Base-by-base conservation (phyloP, 179 eudicot genomes). In the Spinacia oleracea region DNA sequence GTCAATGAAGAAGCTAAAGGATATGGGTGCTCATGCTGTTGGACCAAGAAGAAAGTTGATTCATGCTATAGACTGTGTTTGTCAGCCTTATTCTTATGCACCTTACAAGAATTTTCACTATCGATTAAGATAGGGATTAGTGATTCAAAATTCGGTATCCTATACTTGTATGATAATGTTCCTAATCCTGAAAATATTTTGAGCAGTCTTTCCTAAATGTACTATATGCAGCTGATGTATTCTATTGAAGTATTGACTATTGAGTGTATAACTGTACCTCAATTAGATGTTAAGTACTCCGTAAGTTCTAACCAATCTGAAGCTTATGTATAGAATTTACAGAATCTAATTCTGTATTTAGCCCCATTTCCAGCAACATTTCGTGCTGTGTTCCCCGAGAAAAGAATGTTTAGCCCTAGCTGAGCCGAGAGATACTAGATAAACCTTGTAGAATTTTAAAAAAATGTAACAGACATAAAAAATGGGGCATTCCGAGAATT, bases 11-110 rank as follows among this genome's bases (percentile, higher is more conserved):
- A 92, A 96, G 82, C 93, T 96, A 40, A 94, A 94, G 87, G 96
- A 92, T 74, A 96, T 96, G 99, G 99, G 98, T 77, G 89, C 84
- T 51, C 69, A 70, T 74, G 96, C 96, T 68, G 98, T 96, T 60
- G 99, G 99, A 27, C 99, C 98, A 7, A 86, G 99, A 71, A 87
- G 99, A 83, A 96, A 96, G 85, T 83, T 96, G 83, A 92, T 96
- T 83, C 99, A 96, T 77, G 96, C 99, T 20, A 87, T 96, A 18
- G 97, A 94, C 75, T 92, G 96, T 88, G 86, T 87, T 34, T 90
- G 93, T 55, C 65, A 86, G 74, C 91, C 89, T 35, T 74, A 74
- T 32, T 84, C 85, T 81, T 88, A 83, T 75, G 51, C 76, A 79
- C 80, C 79, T 56, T 65, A 18, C 58, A 81, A 69, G 50, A 35